These are phyloP conservation scores for Diplodia sapinea DNA, from an alignment of 2,329 filamentous ascomycete genomes.

Conservation along the genomic window DNA sequence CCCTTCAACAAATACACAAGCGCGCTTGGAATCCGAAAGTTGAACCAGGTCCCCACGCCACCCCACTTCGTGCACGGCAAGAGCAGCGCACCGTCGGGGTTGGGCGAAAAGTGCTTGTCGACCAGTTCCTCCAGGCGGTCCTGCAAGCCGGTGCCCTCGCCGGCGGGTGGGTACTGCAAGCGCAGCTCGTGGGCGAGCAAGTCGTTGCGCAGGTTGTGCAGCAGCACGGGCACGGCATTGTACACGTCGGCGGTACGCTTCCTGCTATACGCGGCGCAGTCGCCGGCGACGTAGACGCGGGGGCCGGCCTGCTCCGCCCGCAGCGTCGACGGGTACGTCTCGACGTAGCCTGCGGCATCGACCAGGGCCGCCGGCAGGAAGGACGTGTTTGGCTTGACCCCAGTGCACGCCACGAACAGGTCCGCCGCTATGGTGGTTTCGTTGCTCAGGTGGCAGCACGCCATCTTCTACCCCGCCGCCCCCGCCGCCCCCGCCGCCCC, in stretches of 20 bases:
- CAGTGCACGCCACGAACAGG: slow-evolving; percentile 46
- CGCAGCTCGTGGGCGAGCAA: slow-evolving; percentile 44
- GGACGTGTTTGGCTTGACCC: slow-evolving; percentile 42
- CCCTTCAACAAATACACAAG: slow-evolving; percentile 46
- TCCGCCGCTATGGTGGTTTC: slow-evolving; percentile 43
- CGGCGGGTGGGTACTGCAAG: slow-evolving; percentile 28
- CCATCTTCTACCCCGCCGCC: slow-evolving; percentile 34
- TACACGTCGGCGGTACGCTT: slow-evolving; percentile 46
- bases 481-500: too few relatives aligned
- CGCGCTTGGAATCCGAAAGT: slow-evolving; percentile 42
- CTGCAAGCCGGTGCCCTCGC: slow-evolving; percentile 32
- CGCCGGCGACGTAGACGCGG: slow-evolving; percentile 47
- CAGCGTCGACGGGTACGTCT: slow-evolving; percentile 39
- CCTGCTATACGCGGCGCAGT: slow-evolving; percentile 42
- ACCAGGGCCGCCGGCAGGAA: slow-evolving; percentile 40
- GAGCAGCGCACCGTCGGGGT: slow-evolving; percentile 34
- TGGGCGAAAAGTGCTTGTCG: slow-evolving; percentile 37
- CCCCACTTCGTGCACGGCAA: slow-evolving; percentile 36
- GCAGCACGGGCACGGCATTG: slow-evolving; percentile 44
- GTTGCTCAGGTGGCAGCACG: slow-evolving; percentile 38
- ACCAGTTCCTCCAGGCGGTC: slow-evolving; percentile 37
- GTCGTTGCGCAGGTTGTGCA: slow-evolving; percentile 45
- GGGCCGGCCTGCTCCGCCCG: slow-evolving; percentile 38
- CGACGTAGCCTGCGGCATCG: slow-evolving; percentile 39
- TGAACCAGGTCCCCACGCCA: slow-evolving; percentile 47